Conservation (phyloP, 352 stramenopile species). For the Globisporangium cederbergense region DNA sequence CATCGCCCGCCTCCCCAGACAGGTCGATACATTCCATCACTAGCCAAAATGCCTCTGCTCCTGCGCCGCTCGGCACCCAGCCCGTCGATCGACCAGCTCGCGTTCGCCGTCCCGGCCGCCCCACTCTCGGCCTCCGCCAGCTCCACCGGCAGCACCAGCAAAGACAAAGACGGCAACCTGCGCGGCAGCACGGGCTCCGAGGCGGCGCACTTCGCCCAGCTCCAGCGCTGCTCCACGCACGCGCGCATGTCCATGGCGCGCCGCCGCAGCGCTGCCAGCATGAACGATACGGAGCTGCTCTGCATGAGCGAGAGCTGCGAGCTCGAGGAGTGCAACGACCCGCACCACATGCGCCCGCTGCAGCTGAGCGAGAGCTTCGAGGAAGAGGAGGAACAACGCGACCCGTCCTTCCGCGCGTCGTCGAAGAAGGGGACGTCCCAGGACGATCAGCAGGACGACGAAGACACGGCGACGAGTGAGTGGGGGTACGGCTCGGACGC, state of each 20-base stretch:
- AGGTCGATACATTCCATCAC: constrained; percentile 5
- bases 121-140: constrained; percentile 22
- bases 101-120: constrained; percentile 33
- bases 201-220: constrained; percentile 17
- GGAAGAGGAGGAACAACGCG: constrained; percentile 10
- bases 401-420: constrained; percentile 20
- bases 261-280: constrained; percentile 32
- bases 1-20: constrained; percentile 5
- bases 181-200: constrained; percentile 11
- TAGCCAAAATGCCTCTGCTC: constrained; percentile 62
- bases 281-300: constrained; percentile 22
- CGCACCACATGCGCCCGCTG: constrained; percentile 12
- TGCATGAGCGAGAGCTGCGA: constrained; percentile 17
- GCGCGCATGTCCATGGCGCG: constrained; percentile 29
- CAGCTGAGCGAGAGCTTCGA: constrained; percentile 19
- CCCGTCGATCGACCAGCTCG: constrained; percentile 71
- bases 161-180: constrained; percentile 5
- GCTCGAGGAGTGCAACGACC: constrained; percentile 17
- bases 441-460: constrained; percentile 32
- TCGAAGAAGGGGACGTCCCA: constrained; percentile 30
- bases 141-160: constrained; percentile 1
- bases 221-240: constrained; percentile 37
- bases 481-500: constrained; percentile 32
- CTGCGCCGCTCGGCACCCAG: constrained; percentile 62
- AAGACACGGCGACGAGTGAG: constrained; percentile 34